These are phyloP conservation scores for Penicillium malachiteum DNA, from an alignment of 495 filamentous ascomycete species.

Conservation along the genomic window DNA sequence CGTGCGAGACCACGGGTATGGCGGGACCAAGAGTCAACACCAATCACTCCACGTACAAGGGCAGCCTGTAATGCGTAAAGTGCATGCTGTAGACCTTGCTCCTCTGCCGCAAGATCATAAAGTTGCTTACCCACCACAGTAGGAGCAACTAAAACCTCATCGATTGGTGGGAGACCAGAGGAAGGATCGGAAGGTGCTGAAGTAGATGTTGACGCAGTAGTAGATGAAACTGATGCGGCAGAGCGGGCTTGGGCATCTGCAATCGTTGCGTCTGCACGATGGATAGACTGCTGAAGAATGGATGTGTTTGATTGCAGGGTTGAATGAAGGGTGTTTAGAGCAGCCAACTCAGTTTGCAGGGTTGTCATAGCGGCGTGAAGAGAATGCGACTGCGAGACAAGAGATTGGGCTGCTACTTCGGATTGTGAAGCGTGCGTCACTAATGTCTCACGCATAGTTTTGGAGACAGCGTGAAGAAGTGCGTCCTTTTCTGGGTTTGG, in stretches of 20 bases:
- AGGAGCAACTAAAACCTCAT: slow-evolving; percentile 89
- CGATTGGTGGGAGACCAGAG: slow-evolving; percentile 63
- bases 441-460: slow-evolving; percentile 63
- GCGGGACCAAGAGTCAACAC: slow-evolving; percentile 76
- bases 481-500: slow-evolving; percentile 96
- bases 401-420: slow-evolving; percentile 65
- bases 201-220: slow-evolving; percentile 17
- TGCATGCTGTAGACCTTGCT: slow-evolving; percentile 76
- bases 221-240: slow-evolving; percentile 36
- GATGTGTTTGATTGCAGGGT: slow-evolving; percentile 73
- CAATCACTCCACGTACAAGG: slow-evolving; percentile 76
- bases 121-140: slow-evolving; percentile 91
- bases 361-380: slow-evolving; percentile 64
- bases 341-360: slow-evolving; percentile 68
- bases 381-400: slow-evolving; percentile 76
- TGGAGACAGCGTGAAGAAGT: slow-evolving; percentile 74
- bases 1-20: slow-evolving; percentile 79
- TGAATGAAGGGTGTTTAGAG: slow-evolving; percentile 64
- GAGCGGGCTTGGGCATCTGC: slow-evolving; percentile 54
- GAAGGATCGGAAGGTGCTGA: slow-evolving; percentile 14
- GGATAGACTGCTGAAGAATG: slow-evolving; percentile 72
- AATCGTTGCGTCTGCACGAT: slow-evolving; percentile 77
- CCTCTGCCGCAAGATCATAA: slow-evolving; percentile 84
- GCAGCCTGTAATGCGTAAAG: slow-evolving; percentile 82
- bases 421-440: slow-evolving; percentile 63